Evolutionary conservation across 2,329 filamentous ascomycete genomes (phyloP).

Genomic region (Clonostachys solani): DNA sequence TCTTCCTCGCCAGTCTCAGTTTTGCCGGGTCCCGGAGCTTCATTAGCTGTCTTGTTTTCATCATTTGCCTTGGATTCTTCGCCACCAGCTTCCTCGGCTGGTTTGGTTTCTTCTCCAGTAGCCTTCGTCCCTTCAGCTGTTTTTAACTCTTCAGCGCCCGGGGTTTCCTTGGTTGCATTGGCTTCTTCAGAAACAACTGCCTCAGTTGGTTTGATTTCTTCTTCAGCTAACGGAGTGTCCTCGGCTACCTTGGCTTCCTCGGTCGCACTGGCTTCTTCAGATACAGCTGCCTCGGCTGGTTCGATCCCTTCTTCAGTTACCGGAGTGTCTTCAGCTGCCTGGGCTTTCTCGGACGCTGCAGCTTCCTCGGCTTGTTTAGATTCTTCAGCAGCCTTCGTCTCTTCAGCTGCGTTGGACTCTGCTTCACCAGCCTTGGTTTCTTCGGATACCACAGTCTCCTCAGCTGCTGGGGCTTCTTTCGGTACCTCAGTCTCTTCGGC

Average conservation of each 20-base stretch:
- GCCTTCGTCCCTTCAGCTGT: background rate
- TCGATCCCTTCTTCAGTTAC: background rate
- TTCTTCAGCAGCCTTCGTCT: background rate
- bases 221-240: background rate
- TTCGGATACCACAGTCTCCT: background rate
- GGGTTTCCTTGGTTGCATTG: background rate
- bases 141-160: background rate
- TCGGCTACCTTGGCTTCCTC: background rate
- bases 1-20: background rate
- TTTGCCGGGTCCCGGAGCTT: too few relatives aligned
- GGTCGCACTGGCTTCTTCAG: background rate
- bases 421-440: background rate
- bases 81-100: background rate
- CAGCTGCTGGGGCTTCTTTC: too few relatives aligned
- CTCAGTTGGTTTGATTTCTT: background rate
- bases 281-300: background rate
- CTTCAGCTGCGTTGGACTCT: background rate
- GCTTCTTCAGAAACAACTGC: background rate
- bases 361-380: background rate
- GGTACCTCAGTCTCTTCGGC: too few relatives aligned
- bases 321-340: background rate
- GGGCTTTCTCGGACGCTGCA: background rate
- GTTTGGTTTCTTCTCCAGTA: background rate
- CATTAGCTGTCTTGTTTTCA: background rate
- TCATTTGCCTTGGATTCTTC: background rate